These are phyloP conservation scores for Microcera coccophila DNA, from an alignment of 2,329 filamentous ascomycete species.

Conservation along the genomic window DNA sequence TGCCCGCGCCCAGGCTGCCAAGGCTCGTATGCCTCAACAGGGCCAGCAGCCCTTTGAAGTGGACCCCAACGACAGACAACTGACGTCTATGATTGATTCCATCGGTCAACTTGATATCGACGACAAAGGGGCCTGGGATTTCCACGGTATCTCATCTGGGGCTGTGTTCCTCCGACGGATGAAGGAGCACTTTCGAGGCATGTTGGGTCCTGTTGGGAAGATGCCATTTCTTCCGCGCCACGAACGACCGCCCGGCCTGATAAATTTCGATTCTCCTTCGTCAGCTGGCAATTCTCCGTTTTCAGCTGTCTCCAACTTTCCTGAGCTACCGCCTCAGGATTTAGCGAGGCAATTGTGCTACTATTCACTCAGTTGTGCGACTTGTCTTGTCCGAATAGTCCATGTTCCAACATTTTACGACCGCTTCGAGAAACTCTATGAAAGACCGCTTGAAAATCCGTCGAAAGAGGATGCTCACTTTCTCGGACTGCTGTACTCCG, in stretches of 20 bases:
- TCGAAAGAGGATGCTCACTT: conserved; percentile 63
- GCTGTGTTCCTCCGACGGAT: conserved; percentile 83
- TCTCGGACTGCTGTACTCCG: conserved; percentile 66
- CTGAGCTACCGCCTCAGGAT: conserved; percentile 66
- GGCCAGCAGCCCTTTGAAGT: conserved; percentile 21
- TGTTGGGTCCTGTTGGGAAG: conserved; percentile 63
- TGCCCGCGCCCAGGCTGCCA: conserved; percentile 43
- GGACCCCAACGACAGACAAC: conserved; percentile 62
- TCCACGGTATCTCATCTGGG: conserved; percentile 89
- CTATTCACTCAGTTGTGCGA: conserved; percentile 54
- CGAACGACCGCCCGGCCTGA: conserved; percentile 46
- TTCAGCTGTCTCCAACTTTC: conserved; percentile 47
- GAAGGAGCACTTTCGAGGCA: conserved; percentile 78
- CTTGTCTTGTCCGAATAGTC: conserved; percentile 63
- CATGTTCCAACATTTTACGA: conserved; percentile 79
- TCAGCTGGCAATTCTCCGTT: conserved; percentile 62
- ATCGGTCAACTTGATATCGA: conserved; percentile 89
- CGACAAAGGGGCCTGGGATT: conserved; percentile 89
- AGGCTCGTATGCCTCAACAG: conserved; percentile 35
- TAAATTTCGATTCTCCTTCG: conserved; percentile 66
- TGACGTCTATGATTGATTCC: conserved; percentile 93
- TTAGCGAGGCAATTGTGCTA: conserved; percentile 51
- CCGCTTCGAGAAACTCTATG: conserved; percentile 74
- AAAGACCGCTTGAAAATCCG: conserved; percentile 59
- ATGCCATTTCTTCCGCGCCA: conserved; percentile 55